Conservation (phyloP, 2,329 filamentous ascomycete species). For the Exserohilum rostratum region DNA sequence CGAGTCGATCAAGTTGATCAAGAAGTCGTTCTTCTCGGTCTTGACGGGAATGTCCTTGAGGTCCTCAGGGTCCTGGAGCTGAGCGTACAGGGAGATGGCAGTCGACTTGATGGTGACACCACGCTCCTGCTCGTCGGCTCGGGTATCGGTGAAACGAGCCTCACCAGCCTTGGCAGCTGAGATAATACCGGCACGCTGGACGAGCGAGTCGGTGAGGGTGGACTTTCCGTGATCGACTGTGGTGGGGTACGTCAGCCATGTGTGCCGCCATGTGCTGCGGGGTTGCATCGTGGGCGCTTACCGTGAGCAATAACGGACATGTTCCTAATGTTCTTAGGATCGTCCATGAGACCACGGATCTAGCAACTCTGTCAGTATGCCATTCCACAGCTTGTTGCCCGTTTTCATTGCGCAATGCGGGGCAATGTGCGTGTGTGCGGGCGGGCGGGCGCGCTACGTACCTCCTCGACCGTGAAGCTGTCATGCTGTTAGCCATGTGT, state of each 20-base stretch:
- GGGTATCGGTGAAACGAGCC: constrained; percentile 94
- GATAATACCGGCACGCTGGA: constrained; percentile 99
- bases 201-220: constrained; percentile 97
- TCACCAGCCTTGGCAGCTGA: constrained; percentile 97
- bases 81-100: constrained; percentile 96
- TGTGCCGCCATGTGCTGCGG: constrained; percentile 17
- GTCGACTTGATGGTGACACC: constrained; percentile 99
- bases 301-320: constrained; percentile 99
- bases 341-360: constrained; percentile 81
- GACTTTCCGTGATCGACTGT: constrained; percentile 99
- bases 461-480: constrained; percentile 97
- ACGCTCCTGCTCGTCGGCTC: constrained; percentile 98
- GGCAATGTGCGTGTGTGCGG: neutral
- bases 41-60: constrained; percentile 93
- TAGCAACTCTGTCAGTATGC: constrained; percentile 49
- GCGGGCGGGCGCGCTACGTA: constrained; percentile 52
- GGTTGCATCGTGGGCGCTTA: constrained; percentile 48
- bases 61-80: constrained; percentile 80
- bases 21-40: constrained; percentile 91
- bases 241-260: constrained; percentile 32
- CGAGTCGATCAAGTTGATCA: constrained; percentile 99
- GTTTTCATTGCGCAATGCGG: constrained; percentile 25
- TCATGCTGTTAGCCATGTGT: constrained; percentile 56
- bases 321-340: constrained; percentile 80
- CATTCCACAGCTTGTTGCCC: constrained; percentile 7